A percentile compares a stretch with the other conserved stretches of the same genome.
Evolutionary conservation across 441 rosid species (phyloP).

Genomic region (Sinapis alba): DNA sequence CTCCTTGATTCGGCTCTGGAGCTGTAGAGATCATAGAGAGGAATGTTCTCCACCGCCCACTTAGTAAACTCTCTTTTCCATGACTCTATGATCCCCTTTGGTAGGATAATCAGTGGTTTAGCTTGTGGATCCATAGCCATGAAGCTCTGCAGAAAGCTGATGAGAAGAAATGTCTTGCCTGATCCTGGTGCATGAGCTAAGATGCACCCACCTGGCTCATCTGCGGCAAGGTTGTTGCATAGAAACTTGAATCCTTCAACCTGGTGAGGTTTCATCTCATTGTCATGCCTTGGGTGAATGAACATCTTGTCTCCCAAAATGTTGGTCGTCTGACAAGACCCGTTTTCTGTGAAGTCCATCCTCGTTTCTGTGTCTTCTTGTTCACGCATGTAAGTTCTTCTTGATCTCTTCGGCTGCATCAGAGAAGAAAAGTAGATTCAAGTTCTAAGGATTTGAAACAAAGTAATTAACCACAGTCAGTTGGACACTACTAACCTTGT

Average conservation of each 20-base stretch:
- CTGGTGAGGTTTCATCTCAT: constrained; percentile 86
- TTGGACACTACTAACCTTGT: constrained; percentile 65
- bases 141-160: constrained; percentile 90
- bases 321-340: constrained; percentile 43
- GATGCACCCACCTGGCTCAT: constrained; percentile 88
- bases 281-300: constrained; percentile 85
- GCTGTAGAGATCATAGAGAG: constrained; percentile 70
- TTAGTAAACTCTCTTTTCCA: constrained; percentile 84
- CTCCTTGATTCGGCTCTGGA: constrained; percentile 65
- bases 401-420: constrained; percentile 59
- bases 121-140: constrained; percentile 75
- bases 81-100: constrained; percentile 76
- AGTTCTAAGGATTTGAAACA: neutral
- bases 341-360: neutral
- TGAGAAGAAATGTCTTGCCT: constrained; percentile 92
- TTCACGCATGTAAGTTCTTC: constrained; percentile 54
- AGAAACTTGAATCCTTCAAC: constrained; percentile 82
- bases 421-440: neutral
- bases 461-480: neutral
- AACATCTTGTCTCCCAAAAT: constrained; percentile 53
- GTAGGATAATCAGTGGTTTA: constrained; percentile 77
- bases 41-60: constrained; percentile 81
- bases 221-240: constrained; percentile 63
- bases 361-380: constrained; percentile 21
- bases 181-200: constrained; percentile 97